Evolutionary conservation across 352 stramenopile species (phyloP), one percentile per base, ranked within the genome.

Genomic region (Blastocystis sp.): DNA sequence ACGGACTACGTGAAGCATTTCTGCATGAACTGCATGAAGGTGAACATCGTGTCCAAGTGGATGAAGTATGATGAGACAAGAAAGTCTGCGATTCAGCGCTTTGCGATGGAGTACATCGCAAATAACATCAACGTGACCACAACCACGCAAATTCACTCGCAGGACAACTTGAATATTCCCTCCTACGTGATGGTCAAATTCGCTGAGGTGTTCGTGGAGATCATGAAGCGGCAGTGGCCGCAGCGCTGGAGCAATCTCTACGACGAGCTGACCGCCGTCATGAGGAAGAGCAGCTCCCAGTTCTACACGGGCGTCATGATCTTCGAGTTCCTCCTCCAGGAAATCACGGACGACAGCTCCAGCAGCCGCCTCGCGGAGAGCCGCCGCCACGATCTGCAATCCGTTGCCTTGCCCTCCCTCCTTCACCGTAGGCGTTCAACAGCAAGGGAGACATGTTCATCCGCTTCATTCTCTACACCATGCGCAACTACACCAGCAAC

Each of bases 211-310:
- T 84, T 67, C 69, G 74, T 45, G 21, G 74, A 84, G 40, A 11
- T 84, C 14, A 84, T 84, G 48, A 84, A 84, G 60, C 74, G 74
- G 59, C 19, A 67, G 60, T 84, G 74, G 74, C 74, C 74, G 14
- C 74, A 84, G 56, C 11, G 48, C 34, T 84, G 74, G 74, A 19
- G n/a, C 1, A 45, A 70, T 41, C 38, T 69, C 7, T 84, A 84
- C 48, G 74, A 84, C 23, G 52, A 67, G 21, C n/a, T 84, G 17
- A 84, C 65, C 14, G 43, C 67, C 52, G 41, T 38, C 2, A 84
- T 84, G 74, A 52, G 74, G 40, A 69, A 53, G 2, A 84, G 74
- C 34, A 48, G 53, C 41, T 69, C 53, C 17, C 74, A 84, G 40
- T 84, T 84, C 60, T 43, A 59, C 38, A 84, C 60, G 21, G 74